phyloP scores from a whole-genome alignment of 1,284 basidiomycete genomes.

The Cutaneotrichosporon sp. region DNA sequence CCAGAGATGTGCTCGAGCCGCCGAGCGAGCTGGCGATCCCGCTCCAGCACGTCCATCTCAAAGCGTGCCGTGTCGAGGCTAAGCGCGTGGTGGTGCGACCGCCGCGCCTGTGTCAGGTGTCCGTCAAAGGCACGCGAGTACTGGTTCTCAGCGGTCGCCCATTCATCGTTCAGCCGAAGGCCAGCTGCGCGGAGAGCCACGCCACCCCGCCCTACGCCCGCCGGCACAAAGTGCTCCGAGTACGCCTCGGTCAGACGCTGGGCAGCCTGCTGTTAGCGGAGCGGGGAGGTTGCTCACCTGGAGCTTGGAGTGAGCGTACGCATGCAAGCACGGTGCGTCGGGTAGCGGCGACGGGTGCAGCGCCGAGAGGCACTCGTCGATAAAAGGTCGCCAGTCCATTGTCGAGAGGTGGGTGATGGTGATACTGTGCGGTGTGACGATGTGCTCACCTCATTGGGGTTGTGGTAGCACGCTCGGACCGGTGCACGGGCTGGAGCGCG shows the following conservation, averaged over 20 bases:
- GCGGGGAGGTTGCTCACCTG: not conserved
- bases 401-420: conserved; percentile 1
- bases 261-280: not conserved
- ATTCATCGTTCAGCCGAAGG: conserved; percentile 5
- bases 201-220: not conserved
- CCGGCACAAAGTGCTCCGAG: conserved; percentile 4
- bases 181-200: conserved; percentile 3
- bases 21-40: conserved; percentile 3
- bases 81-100: conserved; percentile 4
- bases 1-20: conserved; percentile 6
- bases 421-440: not conserved
- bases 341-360: conserved; percentile 6
- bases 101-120: not conserved
- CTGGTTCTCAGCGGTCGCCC: conserved; percentile 6
- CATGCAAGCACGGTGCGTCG: conserved; percentile 4
- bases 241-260: conserved; percentile 6
- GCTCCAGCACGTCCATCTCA: conserved; percentile 7
- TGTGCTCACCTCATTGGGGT: not conserved
- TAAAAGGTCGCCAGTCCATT: conserved; percentile 6
- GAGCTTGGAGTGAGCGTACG: conserved; percentile 8
- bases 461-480: not conserved
- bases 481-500: not conserved
- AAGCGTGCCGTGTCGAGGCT: conserved; percentile 1
- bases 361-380: conserved; percentile 4
- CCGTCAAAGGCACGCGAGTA: conserved; percentile 6